Percentiles rank a stretch among this genome's conserved stretches.
Evolutionary conservation across 1,139 yeast genomes (phyloP).

Genomic region (Keqinozyma sinolaborantium): DNA sequence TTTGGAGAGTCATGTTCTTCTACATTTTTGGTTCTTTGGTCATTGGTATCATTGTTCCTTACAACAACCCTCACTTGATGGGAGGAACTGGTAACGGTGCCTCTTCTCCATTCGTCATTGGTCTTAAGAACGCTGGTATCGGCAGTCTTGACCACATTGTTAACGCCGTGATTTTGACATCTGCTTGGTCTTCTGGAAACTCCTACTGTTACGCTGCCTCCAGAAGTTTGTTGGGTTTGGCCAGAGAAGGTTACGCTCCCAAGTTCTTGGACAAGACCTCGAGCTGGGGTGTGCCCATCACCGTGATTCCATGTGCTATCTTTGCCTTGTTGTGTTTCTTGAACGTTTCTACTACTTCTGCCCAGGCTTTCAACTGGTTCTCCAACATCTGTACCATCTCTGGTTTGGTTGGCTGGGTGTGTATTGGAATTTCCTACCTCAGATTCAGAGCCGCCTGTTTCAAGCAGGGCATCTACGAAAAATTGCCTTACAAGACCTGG

Average conservation of each 20-base stretch:
- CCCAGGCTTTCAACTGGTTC: constrained; percentile 59
- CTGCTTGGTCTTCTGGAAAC: constrained; percentile 45
- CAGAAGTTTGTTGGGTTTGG: constrained; percentile 39
- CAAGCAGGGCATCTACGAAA: constrained; percentile 24
- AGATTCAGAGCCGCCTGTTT: constrained; percentile 54
- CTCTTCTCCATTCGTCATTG: constrained; percentile 54
- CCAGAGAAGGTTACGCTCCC: constrained; percentile 45
- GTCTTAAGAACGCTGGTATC: constrained; percentile 48
- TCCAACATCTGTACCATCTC: constrained; percentile 70
- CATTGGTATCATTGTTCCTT: constrained; percentile 45
- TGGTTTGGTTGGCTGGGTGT: constrained; percentile 69
- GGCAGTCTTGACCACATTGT: constrained; percentile 45
- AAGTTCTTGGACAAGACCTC: constrained; percentile 37
- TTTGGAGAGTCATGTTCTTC: constrained; percentile 41
- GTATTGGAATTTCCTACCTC: constrained; percentile 42
- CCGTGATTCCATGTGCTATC: constrained; percentile 17
- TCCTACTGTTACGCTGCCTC: constrained; percentile 42
- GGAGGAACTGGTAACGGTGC: constrained; percentile 37
- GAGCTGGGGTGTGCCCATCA: constrained; percentile 38
- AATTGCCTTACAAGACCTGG: constrained; percentile 35
- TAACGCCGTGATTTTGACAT: constrained; percentile 40
- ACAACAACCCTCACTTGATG: constrained; percentile 25
- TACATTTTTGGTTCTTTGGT: constrained; percentile 43
- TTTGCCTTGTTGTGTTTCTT: constrained; percentile 56
- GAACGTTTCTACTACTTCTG: constrained; percentile 53